Evolutionary conservation across 352 stramenopile species (phyloP).

Genomic region (Phytophthora litchii): DNA sequence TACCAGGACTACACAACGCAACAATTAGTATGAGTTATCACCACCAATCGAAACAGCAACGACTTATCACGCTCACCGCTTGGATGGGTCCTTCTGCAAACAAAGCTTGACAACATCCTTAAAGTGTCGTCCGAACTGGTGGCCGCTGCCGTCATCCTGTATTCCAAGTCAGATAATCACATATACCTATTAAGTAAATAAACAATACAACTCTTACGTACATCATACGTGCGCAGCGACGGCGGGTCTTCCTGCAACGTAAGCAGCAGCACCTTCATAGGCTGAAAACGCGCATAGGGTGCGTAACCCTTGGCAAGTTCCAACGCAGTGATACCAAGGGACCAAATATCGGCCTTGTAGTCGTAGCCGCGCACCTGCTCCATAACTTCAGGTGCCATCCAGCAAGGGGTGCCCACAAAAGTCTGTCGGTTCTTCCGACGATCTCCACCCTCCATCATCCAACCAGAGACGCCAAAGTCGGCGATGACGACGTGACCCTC

Average conservation of each 20-base stretch:
- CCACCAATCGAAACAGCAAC: background rate
- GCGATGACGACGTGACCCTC: conserved; percentile 96
- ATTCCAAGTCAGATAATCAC: conserved; percentile 12
- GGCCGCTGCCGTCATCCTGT: conserved; percentile 79
- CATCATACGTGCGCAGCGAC: conserved; percentile 89
- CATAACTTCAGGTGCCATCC: conserved; percentile 96
- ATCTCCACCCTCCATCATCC: conserved; percentile 96
- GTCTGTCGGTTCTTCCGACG: conserved; percentile 95
- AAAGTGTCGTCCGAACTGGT: conserved; percentile 88
- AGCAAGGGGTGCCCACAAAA: conserved; percentile 98
- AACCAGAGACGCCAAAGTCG: conserved; percentile 99
- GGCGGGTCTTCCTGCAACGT: conserved; percentile 97
- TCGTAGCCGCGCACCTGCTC: conserved; percentile 91
- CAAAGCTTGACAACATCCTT: conserved; percentile 91
- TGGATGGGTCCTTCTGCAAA: conserved; percentile 87
- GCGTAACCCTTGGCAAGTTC: conserved; percentile 99
- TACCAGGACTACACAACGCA: conserved; percentile 61
- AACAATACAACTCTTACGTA: conserved; percentile 32
- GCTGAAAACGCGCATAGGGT: conserved; percentile 97
- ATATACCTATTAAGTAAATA: no score
- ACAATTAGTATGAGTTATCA: conserved; percentile 2
- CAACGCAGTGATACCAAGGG: conserved; percentile 98
- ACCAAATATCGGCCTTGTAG: conserved; percentile 99
- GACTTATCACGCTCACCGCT: conserved; percentile 52
- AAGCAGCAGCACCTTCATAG: conserved; percentile 98